A percentile compares a stretch with the other conserved stretches of the same genome.
phyloP scores from a whole-genome alignment of 768 basidiomycete species.

The Grammothele lineata region DNA sequence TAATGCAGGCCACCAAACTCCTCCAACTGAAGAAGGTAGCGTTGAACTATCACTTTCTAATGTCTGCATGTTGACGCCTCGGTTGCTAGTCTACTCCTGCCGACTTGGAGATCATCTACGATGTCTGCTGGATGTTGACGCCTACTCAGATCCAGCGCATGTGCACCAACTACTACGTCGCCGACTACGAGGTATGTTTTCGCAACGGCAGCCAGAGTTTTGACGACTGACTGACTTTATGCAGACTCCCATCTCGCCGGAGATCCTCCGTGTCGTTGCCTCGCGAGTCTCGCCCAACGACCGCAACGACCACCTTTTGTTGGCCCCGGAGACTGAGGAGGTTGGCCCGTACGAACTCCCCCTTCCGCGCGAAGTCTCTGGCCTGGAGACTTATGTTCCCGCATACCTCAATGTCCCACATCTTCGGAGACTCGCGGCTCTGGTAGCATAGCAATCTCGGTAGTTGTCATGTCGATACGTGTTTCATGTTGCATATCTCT shows the following conservation, averaged over 20 bases:
- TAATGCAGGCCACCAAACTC: conserved; percentile 99
- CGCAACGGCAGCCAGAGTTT: background rate
- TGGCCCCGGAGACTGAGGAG: conserved; percentile 95
- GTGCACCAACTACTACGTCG: conserved; percentile 98
- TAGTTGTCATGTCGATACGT: conserved; percentile 12
- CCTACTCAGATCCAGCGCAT: conserved; percentile 99
- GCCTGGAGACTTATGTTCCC: conserved; percentile 94
- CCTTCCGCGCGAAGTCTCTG: conserved; percentile 89
- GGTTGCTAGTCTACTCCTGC: conserved; percentile 72
- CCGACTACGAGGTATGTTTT: conserved; percentile 86
- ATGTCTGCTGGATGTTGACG: conserved; percentile 99
- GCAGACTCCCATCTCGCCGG: conserved; percentile 93
- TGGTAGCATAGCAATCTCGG: conserved; percentile 56
- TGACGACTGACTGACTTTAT: conserved; percentile 4
- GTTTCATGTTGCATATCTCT: conserved; percentile 13
- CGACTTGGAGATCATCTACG: conserved; percentile 98
- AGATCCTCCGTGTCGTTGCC: conserved; percentile 95
- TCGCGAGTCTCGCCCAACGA: conserved; percentile 95
- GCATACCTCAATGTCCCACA: conserved; percentile 89
- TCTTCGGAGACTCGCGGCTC: conserved; percentile 79
- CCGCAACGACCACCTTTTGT: conserved; percentile 92
- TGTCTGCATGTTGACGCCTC: background rate
- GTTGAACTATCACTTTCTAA: too few relatives aligned
- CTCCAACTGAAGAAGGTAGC: conserved; percentile 93
- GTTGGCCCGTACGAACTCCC: conserved; percentile 95